Evolutionary conservation across 129 eudicot species (phyloP).

Genomic region (Mikania micrantha): DNA sequence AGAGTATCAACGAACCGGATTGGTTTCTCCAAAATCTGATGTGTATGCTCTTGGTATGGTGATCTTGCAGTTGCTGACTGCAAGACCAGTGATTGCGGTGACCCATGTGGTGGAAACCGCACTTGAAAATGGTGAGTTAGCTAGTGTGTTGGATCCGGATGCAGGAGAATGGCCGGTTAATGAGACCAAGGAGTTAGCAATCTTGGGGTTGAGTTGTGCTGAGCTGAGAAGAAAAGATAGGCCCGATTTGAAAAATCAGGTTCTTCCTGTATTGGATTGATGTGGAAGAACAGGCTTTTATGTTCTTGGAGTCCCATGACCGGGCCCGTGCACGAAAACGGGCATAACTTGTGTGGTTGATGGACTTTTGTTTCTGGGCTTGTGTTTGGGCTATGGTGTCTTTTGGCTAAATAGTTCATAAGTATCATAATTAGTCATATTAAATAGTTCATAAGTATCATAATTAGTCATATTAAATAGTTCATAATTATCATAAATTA

Average conservation of each 20-base stretch:
- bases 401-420: no score
- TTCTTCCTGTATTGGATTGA: slow-evolving; percentile 64
- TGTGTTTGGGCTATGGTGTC: no score
- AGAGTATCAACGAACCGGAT: slow-evolving; percentile 85
- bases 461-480: no score
- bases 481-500: no score
- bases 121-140: slow-evolving; percentile 41
- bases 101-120: slow-evolving; percentile 68
- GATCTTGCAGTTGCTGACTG: slow-evolving; percentile 73
- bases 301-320: no score
- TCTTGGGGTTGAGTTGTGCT: slow-evolving; percentile 61
- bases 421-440: no score
- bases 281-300: no score
- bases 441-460: no score
- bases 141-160: slow-evolving; percentile 44
- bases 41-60: slow-evolving; percentile 91
- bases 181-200: slow-evolving; percentile 53
- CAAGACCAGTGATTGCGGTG: slow-evolving; percentile 62
- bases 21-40: slow-evolving; percentile 69
- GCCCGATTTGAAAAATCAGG: slow-evolving; percentile 50
- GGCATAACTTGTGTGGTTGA: no score
- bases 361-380: no score
- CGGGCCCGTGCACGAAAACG: no score
- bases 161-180: slow-evolving; percentile 77
- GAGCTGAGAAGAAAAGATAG: slow-evolving; percentile 79